Conservation (phyloP, 345 rosid species). For the Ailanthus altissimus region DNA sequence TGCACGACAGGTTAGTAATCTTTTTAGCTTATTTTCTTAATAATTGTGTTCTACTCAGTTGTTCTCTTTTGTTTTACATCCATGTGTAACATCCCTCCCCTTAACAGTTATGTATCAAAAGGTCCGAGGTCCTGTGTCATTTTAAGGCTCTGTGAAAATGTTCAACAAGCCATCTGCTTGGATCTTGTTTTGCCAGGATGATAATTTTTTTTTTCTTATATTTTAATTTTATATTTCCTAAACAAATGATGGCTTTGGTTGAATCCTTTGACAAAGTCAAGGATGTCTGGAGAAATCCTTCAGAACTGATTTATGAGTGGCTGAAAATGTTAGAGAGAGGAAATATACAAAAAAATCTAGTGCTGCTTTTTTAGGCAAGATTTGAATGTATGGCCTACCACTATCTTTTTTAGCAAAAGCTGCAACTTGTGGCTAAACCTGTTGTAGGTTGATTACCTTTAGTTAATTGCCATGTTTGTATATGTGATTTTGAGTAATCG, state of each 20-base stretch:
- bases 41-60: background rate
- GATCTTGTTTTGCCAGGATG: background rate
- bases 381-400: background rate
- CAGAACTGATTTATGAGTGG: background rate
- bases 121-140: background rate
- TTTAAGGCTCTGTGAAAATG: background rate
- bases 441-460: background rate
- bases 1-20: slow-evolving; percentile 25
- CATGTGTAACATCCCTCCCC: background rate
- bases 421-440: background rate
- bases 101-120: background rate
- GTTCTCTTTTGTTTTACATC: slow-evolving; percentile 9
- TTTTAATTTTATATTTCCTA: slow-evolving; percentile 5
- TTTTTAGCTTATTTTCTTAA: background rate
- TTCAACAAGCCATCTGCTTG: background rate
- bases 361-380: background rate
- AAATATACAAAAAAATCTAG: background rate
- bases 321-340: background rate
- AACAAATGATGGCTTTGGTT: background rate
- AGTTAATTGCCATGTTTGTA: background rate
- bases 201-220: background rate
- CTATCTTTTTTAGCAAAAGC: background rate
- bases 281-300: background rate
- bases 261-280: background rate
- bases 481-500: background rate